Evolutionary conservation across 2,329 filamentous ascomycete species (phyloP).

Genomic region (Aspergillus puulaauensis): DNA sequence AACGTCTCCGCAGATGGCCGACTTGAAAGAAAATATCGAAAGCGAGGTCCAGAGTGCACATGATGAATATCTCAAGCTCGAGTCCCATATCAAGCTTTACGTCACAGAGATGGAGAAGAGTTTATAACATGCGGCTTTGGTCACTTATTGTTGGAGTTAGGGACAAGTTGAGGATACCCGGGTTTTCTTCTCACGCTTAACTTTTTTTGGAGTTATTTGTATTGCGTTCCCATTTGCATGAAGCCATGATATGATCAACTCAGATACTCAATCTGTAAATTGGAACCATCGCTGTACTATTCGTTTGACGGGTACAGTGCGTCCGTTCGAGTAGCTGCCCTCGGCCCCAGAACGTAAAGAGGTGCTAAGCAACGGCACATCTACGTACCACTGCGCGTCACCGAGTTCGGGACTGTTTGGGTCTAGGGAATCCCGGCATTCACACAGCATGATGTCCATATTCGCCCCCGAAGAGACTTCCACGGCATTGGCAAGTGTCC

Average conservation of each 20-base stretch:
- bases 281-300: constrained; percentile 67
- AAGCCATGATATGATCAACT: constrained; percentile 14
- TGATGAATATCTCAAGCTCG: constrained; percentile 96
- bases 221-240: constrained; percentile 15
- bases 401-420: constrained; percentile 30
- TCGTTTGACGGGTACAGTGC: constrained; percentile 57
- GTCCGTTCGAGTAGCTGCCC: constrained; percentile 55
- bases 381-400: constrained; percentile 46
- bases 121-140: constrained; percentile 45
- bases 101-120: constrained; percentile 99
- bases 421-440: constrained; percentile 37
- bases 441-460: constrained; percentile 40
- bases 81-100: constrained; percentile 94
- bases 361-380: constrained; percentile 63
- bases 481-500: constrained; percentile 42
- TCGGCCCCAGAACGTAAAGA: constrained; percentile 52
- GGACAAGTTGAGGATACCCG: constrained; percentile 42
- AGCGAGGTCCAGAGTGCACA: constrained; percentile 87
- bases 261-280: constrained; percentile 44
- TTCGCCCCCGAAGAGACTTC: constrained; percentile 33
- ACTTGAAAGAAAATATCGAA: constrained; percentile 96
- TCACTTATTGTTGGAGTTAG: constrained; percentile 32
- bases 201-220: constrained; percentile 24
- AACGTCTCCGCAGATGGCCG: constrained; percentile 71
- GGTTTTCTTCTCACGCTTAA: constrained; percentile 24